Evolutionary conservation across 176 grass and related monocot genomes (phyloP), one percentile per base, ranked within the genome.

Genomic region (Musa beccarii): DNA sequence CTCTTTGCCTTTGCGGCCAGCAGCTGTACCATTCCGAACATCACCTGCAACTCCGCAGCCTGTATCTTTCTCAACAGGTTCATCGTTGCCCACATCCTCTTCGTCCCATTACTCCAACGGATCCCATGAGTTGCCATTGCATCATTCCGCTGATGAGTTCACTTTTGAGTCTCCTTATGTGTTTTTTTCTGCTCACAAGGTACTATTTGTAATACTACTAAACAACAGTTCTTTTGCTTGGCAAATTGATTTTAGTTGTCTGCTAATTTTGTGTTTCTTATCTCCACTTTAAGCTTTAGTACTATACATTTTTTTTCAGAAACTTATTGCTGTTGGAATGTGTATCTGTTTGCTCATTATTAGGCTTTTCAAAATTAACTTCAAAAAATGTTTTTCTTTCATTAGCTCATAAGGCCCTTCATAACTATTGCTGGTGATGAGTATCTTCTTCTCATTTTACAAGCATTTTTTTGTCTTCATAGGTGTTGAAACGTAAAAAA

Each of bases 171-270:
- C 79, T 56, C 88, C 90, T 57, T 99, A 91, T 81, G 90, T 94
- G 71, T 86, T 82, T 61, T 99, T 99, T 84, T 99, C 95, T 66
- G 95, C 95, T 9, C 89, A 89, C 78, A 99, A 94, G 95, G 95
- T 94, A 81, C 34, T 53, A 28, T 11, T 73, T 54, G 22, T 53
- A 69, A 59, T 11, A 53, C 12, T 54, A 14, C 52, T 61, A 54
- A 64, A 25, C 49, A 72, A 80, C 51, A 54, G 11, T 5, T 76
- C 20, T 43, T 28, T 63, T 59, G 43, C 59, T 73, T 76, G 11
- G 13, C 28, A 15, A 43, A 43, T 43, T 43, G 34, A 43, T 3
- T 43, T 43, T 43, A 43, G 34, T 43, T 43, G 34, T 43, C 34
- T 43, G 34, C 34, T 43, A 43, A 16, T 68, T 16, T 43, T 68